These are phyloP conservation scores for Penicillium sp. DNA, from an alignment of 2,329 filamentous ascomycete species.

Conservation along the genomic window DNA sequence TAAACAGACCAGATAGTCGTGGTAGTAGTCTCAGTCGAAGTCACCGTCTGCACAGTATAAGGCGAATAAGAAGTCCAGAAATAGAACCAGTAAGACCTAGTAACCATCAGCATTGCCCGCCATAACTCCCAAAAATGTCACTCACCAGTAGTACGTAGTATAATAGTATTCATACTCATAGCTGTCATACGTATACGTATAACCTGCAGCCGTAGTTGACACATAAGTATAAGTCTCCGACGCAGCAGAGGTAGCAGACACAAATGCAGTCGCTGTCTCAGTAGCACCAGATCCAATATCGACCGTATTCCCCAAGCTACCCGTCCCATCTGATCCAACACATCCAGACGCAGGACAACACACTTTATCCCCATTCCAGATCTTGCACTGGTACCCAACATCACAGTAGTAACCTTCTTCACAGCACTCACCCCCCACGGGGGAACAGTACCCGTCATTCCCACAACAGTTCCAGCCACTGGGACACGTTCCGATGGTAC, in stretches of 20 bases:
- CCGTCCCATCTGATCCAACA: constrained; percentile 7
- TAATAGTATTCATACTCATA: constrained; percentile 19
- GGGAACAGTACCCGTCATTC: constrained; percentile 13
- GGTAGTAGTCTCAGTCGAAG: constrained; percentile 17
- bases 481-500: constrained; percentile 13
- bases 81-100: constrained; percentile 22
- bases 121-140: neutral
- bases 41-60: constrained; percentile 18
- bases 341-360: constrained; percentile 18
- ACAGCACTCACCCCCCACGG: constrained; percentile 17
- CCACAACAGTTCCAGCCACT: constrained; percentile 20
- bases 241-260: neutral
- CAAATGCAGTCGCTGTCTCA: neutral
- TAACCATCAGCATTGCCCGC: neutral
- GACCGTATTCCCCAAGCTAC: constrained; percentile 2
- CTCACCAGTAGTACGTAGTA: constrained; percentile 22
- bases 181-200: neutral
- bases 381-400: constrained; percentile 15
- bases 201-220: neutral
- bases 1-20: constrained; percentile 16
- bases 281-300: neutral
- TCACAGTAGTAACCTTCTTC: constrained; percentile 16
- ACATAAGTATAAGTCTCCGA: constrained; percentile 3
- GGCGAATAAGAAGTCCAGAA: constrained; percentile 22
- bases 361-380: constrained; percentile 7